Percentiles rank a stretch among this genome's conserved stretches.
phyloP scores from a whole-genome alignment of 2,329 filamentous ascomycete genomes.

The Neofusicoccum parvum region DNA sequence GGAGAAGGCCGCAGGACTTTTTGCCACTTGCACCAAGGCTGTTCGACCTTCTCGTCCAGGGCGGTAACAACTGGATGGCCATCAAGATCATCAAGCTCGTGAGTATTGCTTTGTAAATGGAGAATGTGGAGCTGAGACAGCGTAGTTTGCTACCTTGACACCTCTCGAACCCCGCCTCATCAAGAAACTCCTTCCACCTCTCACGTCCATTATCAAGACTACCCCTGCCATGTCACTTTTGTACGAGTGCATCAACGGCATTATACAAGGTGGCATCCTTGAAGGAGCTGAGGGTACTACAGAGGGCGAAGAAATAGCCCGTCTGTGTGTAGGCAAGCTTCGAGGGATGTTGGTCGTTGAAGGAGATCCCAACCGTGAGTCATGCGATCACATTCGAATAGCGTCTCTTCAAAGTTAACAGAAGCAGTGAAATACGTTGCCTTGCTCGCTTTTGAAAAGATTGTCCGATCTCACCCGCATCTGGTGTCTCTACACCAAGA shows the following conservation, averaged over 20 bases:
- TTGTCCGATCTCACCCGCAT: slow-evolving; percentile 83
- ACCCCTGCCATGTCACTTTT: slow-evolving; percentile 97
- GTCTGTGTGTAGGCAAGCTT: slow-evolving; percentile 88
- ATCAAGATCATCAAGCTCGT: slow-evolving; percentile 98
- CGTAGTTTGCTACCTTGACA: slow-evolving; percentile 87
- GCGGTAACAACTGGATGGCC: slow-evolving; percentile 99
- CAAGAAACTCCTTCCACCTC: slow-evolving; percentile 84
- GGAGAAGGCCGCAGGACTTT: slow-evolving; percentile 91
- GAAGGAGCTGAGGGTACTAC: slow-evolving; percentile 76
- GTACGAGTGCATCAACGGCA: slow-evolving; percentile 98
- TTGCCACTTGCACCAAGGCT: slow-evolving; percentile 86
- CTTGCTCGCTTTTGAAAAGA: slow-evolving; percentile 91
- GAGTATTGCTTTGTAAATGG: slow-evolving; percentile 34
- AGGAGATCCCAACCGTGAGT: slow-evolving; percentile 87
- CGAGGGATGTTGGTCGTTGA: slow-evolving; percentile 92
- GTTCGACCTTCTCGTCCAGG: slow-evolving; percentile 88
- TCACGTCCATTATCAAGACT: slow-evolving; percentile 90
- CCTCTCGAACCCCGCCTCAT: slow-evolving; percentile 89
- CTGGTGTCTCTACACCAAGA: slow-evolving; percentile 92
- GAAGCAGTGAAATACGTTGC: slow-evolving; percentile 90
- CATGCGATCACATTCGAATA: neutral
- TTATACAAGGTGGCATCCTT: slow-evolving; percentile 94
- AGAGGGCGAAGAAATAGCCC: slow-evolving; percentile 88
- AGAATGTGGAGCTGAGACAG: slow-evolving; percentile 23
- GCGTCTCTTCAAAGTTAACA: neutral